Percentiles rank a stretch among this genome's conserved stretches.
Conservation (phyloP, 495 filamentous ascomycete species). For the Talaromyces trachyspermus region DNA sequence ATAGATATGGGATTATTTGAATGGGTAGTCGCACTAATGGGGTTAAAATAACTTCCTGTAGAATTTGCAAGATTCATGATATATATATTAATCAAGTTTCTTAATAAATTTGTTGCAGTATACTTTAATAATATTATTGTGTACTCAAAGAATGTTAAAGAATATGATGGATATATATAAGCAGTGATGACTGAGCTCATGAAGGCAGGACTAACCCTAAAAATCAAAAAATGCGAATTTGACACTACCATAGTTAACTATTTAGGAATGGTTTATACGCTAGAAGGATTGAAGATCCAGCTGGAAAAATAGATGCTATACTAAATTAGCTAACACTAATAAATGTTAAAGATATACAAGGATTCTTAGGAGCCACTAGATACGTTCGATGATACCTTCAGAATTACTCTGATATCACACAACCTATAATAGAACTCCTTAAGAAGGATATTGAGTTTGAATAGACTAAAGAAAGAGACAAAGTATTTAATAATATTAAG, state of each 20-base stretch:
- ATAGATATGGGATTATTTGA: conserved; percentile 13
- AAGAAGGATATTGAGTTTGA: conserved; percentile 9
- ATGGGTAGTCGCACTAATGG: conserved; percentile 14
- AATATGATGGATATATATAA: conserved; percentile 10
- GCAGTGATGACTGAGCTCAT: conserved; percentile 5
- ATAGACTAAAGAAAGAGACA: conserved; percentile 2
- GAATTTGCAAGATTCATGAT: conserved; percentile 14
- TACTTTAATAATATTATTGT: conserved; percentile 15
- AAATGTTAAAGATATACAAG: conserved; percentile 11
- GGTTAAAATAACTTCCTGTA: conserved; percentile 12
- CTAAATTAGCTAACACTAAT: conserved; percentile 5
- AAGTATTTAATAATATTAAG: conserved; percentile 12
- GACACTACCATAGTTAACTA: conserved; percentile 9
- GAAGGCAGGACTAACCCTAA: conserved; percentile 5
- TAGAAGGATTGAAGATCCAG: conserved; percentile 7
- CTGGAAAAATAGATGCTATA: conserved; percentile 12
- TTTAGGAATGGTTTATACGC: conserved; percentile 9
- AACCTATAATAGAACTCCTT: conserved; percentile 2
- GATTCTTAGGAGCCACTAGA: conserved; percentile 11
- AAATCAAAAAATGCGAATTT: conserved; percentile 15
- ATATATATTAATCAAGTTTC: conserved; percentile 6
- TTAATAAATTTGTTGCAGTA: conserved; percentile 11
- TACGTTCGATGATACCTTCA: conserved; percentile 14
- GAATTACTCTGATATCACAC: conserved; percentile 4
- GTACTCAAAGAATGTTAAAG: conserved; percentile 5